Conservation (phyloP, 768 basidiomycete species). For the Tulasnella sp. region DNA sequence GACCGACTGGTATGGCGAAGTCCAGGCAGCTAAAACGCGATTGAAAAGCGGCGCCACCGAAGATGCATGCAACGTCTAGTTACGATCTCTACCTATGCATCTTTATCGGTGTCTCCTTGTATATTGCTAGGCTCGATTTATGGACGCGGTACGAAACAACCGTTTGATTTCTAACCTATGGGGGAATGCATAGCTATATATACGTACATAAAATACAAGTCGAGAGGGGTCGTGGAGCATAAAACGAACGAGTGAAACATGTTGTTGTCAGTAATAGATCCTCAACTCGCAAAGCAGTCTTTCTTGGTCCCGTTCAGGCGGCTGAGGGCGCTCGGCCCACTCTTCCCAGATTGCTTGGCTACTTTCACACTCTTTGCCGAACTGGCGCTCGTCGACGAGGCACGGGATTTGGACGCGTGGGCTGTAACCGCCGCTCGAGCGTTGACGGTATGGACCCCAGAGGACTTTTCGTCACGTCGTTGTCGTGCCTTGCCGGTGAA, state of each 20-base stretch:
- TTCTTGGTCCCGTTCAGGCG: not conserved
- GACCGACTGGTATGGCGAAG: constrained; percentile 61
- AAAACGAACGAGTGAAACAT: no score
- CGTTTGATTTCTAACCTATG: no score
- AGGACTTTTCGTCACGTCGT: not conserved
- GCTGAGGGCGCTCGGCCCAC: not conserved
- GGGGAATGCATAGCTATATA: no score
- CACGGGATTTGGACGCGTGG: not conserved
- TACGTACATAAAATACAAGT: no score
- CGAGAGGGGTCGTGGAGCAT: no score
- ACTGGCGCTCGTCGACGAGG: not conserved
- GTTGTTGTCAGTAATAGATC: no score
- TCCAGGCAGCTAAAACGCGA: constrained; percentile 40
- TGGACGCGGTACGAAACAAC: not conserved
- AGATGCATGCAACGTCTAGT: no score
- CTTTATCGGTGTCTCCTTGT: no score
- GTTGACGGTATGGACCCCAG: not conserved
- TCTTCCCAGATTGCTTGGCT: not conserved
- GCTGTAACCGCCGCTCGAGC: constrained; percentile 6
- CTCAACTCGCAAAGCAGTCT: not conserved
- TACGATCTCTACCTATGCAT: no score
- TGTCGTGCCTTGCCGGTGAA: not conserved
- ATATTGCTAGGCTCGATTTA: not conserved
- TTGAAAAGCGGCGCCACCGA: no score
- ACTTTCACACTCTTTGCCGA: not conserved